Percentiles rank a stretch among this genome's conserved stretches.
phyloP scores from a whole-genome alignment of 2,329 filamentous ascomycete species.

The Hymenoscyphus fructigenus region DNA sequence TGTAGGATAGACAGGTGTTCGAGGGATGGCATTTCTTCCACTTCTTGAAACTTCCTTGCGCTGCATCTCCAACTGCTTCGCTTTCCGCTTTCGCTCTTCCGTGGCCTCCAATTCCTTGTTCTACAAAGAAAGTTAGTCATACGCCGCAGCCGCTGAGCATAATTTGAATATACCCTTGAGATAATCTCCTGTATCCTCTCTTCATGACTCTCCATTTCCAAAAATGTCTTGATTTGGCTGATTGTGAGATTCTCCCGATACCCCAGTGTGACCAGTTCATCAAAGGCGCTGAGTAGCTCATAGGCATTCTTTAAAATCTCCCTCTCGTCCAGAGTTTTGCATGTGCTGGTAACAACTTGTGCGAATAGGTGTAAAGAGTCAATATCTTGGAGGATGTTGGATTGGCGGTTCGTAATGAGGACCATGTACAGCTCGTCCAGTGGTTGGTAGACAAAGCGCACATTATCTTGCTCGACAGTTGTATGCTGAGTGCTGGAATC shows the following conservation, averaged over 20 bases:
- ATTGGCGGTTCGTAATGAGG: constrained; percentile 98
- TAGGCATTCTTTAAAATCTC: constrained; percentile 95
- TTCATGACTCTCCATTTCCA: constrained; percentile 99
- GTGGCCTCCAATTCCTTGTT: constrained; percentile 99
- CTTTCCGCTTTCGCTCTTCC: constrained; percentile 97
- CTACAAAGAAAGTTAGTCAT: constrained; percentile 45
- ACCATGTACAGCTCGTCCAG: constrained; percentile 99
- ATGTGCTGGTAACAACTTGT: constrained; percentile 94
- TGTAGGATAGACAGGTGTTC: constrained; percentile 81
- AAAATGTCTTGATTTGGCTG: constrained; percentile 97
- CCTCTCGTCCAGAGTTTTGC: constrained; percentile 91
- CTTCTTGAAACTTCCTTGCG: constrained; percentile 89
- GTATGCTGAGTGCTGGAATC: constrained; percentile 96
- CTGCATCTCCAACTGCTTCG: constrained; percentile 98
- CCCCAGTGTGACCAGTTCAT: constrained; percentile 92
- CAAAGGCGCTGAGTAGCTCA: constrained; percentile 93
- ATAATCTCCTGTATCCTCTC: constrained; percentile 99
- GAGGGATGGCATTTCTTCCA: constrained; percentile 64
- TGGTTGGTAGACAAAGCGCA: constrained; percentile 98
- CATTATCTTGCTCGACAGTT: constrained; percentile 98
- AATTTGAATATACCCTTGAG: constrained; percentile 60
- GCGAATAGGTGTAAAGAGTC: constrained; percentile 97
- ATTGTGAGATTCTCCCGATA: constrained; percentile 96
- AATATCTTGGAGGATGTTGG: constrained; percentile 98
- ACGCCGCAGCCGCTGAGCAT: neutral